phyloP scores from a whole-genome alignment of 768 basidiomycete genomes.

The Pulveroboletus sp. region DNA sequence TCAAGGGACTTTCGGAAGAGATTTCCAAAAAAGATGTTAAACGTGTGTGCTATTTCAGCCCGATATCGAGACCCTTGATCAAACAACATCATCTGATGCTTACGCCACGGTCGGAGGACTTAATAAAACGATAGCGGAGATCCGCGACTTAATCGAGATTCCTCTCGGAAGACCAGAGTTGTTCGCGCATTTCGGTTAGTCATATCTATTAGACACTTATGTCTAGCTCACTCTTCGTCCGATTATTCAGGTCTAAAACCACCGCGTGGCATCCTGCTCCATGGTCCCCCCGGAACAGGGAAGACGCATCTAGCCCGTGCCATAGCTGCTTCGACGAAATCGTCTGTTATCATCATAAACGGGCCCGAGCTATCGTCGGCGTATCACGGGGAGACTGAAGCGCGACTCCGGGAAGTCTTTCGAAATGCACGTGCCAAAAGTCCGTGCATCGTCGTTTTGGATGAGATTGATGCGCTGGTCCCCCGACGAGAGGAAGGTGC shows the following conservation, averaged over 20 bases:
- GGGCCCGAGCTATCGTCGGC: conserved; percentile 94
- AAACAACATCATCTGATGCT: conserved; percentile 45
- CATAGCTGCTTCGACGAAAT: conserved; percentile 82
- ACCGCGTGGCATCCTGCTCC: conserved; percentile 90
- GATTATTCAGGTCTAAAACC: conserved; percentile 74
- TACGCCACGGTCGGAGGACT: conserved; percentile 87
- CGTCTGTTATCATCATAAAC: conserved; percentile 89
- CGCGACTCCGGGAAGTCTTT: conserved; percentile 85
- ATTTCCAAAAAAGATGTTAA: conserved; percentile 8
- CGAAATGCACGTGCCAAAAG: conserved; percentile 73
- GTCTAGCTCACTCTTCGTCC: conserved; percentile 13
- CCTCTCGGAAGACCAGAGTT: conserved; percentile 80
- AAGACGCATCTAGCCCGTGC: conserved; percentile 96
- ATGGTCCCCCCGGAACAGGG: conserved; percentile 96
- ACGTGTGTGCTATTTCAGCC: conserved; percentile 30
- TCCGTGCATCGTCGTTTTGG: conserved; percentile 91
- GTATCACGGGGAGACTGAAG: conserved; percentile 96
- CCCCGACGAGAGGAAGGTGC: conserved; percentile 86
- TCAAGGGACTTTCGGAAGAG: conserved; percentile 10
- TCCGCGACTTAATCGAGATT: conserved; percentile 81
- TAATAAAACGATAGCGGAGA: conserved; percentile 79
- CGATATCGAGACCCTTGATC: conserved; percentile 46
- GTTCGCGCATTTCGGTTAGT: conserved; percentile 68
- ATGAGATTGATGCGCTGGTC: conserved; percentile 94
- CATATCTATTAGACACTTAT: background rate